Evolutionary conservation across 176 grass and related monocot genomes (phyloP).

Genomic region (Ensete ventricosum): DNA sequence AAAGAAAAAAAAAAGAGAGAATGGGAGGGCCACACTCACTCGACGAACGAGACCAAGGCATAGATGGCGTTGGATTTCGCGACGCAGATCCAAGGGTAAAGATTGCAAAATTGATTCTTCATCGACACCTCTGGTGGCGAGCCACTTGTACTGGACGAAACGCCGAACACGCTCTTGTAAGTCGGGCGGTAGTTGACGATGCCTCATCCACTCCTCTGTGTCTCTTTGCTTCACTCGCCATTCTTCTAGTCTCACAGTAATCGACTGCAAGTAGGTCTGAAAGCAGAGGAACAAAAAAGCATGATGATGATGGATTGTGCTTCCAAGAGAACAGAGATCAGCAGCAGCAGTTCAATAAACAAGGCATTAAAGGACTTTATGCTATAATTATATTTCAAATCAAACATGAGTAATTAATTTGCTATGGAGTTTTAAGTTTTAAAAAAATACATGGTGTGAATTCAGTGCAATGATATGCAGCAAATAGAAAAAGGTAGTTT

Average conservation of each 20-base stretch:
- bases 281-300: not conserved
- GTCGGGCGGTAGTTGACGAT: constrained; percentile 58
- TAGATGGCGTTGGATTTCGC: constrained; percentile 88
- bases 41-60: constrained; percentile 77
- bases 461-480: no score
- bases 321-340: not conserved
- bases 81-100: constrained; percentile 73
- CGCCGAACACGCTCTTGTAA: constrained; percentile 68
- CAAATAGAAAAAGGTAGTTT: no score
- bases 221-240: constrained; percentile 79
- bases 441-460: no score
- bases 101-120: constrained; percentile 84
- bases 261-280: constrained; percentile 81
- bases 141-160: constrained; percentile 96
- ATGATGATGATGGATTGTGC: not conserved
- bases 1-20: not conserved
- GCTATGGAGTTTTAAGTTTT: no score
- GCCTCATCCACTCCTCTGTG: constrained; percentile 87
- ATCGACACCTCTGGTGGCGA: constrained; percentile 74
- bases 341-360: not conserved
- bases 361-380: no score
- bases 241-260: constrained; percentile 83
- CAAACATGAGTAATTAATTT: no score
- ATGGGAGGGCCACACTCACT: constrained; percentile 22
- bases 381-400: no score